These are phyloP conservation scores for Crithidia thermophila DNA, from an alignment of 208 protist genomes.

Conservation along the genomic window DNA sequence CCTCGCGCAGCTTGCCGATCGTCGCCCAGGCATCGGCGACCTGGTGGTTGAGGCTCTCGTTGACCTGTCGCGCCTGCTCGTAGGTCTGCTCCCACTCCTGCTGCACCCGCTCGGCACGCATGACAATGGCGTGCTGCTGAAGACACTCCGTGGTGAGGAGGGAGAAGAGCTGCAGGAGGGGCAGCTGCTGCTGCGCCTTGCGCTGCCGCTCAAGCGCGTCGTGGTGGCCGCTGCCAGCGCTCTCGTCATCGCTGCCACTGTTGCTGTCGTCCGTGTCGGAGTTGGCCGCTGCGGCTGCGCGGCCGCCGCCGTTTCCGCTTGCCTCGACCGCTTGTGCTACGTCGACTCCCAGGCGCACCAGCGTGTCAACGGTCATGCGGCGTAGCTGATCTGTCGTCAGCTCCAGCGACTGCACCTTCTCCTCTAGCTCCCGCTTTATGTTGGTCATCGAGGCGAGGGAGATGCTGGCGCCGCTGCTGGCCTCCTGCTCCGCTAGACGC, in stretches of 20 bases:
- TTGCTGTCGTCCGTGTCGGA: neutral
- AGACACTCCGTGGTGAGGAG: conserved; percentile 51
- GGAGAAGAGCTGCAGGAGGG: conserved; percentile 42
- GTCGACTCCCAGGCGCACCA: conserved; percentile 34
- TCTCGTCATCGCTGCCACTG: neutral
- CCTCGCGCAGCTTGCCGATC: conserved; percentile 58
- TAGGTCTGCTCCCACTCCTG: conserved; percentile 87
- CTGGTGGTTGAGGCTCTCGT: conserved; percentile 69
- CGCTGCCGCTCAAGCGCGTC: neutral
- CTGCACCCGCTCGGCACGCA: conserved; percentile 40
- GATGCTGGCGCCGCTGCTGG: conserved; percentile 8
- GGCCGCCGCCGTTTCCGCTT: neutral
- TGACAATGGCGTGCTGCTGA: conserved; percentile 21
- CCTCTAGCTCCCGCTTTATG: conserved; percentile 21
- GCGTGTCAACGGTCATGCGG: conserved; percentile 25
- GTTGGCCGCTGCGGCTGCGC: neutral
- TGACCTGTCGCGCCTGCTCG: conserved; percentile 70
- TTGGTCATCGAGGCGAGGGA: conserved; percentile 15
- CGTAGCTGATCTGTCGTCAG: conserved; percentile 24
- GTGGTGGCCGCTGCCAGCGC: neutral
- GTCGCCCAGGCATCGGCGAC: conserved; percentile 60
- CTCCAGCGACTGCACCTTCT: conserved; percentile 30
- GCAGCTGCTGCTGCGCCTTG: neutral
- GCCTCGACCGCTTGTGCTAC: conserved; percentile 10
- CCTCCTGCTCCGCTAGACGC: neutral